Evolutionary conservation across 257 asterid species (phyloP), one percentile per base, ranked within the genome.

Genomic region (Eucommia ulmoides): DNA sequence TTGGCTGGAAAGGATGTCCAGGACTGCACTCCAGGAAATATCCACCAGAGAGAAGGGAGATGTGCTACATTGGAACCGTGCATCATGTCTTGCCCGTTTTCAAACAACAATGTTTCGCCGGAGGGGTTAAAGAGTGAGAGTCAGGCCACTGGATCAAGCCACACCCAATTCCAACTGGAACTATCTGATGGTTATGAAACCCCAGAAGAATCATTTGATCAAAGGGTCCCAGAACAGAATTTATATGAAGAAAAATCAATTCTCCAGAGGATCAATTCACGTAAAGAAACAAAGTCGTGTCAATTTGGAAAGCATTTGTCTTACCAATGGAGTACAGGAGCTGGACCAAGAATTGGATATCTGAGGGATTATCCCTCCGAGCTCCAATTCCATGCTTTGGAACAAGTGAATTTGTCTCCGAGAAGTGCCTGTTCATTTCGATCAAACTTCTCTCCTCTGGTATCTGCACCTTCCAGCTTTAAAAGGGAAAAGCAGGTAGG

Each of bases 261-360:
- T n/a, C 33, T 67, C 21, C 46, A 16, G 19, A 42, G 48, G 20
- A 42, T 42, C 4, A 18, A 42, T 42, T 42, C 48, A n/a, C 48
- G 19, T 42, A 42, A 42, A 42, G 48, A 21, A 18, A 42, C 19
- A 16, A 42, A 42, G 20, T 42, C 48, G 3, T 42, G 2, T 18
- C 48, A 42, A 16, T 51, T 79, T 64, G 61, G 67, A 35, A 67
- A 61, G 61, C 70, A 59, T 5, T 35, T 76, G 22, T 74, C 89
- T 12, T 65, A 70, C 79, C 81, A 76, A 62, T 84, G 88, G 88
- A 25, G 64, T 23, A 78, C 73, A 24, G 86, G 86, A 0, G 77
- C 75, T 0, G 89, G 89, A 11, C 73, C 94, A 8, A 63, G 93
- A 6, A 84, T 84, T 19, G 93, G 95, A 0, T 84, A 88, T 61